Evolutionary conservation across 768 basidiomycete species (phyloP).

Genomic region (Suillus brevipes): DNA sequence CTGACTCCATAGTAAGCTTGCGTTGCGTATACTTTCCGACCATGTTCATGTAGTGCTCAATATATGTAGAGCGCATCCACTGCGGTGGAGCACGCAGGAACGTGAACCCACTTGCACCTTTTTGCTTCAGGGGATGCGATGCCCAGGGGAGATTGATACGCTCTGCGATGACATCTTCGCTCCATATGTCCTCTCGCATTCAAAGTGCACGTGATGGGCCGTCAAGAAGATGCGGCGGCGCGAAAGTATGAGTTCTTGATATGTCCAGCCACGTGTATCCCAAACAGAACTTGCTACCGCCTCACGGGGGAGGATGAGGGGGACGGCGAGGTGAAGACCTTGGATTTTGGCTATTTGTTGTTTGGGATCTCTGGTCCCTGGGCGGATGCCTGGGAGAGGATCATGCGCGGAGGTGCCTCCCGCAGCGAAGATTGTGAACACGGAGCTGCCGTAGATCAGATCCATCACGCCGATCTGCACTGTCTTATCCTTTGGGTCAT

Average conservation of each 20-base stretch:
- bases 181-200: slow-evolving; percentile 23
- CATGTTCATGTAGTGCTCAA: background rate
- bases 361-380: slow-evolving; percentile 14
- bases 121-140: background rate
- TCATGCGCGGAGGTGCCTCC: slow-evolving; percentile 1
- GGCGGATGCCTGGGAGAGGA: slow-evolving; percentile 7
- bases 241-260: slow-evolving; percentile 22
- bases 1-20: background rate
- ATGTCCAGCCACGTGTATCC: slow-evolving; percentile 26
- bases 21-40: background rate
- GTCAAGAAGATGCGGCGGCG: slow-evolving; percentile 24
- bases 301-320: slow-evolving; percentile 16
- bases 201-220: slow-evolving; percentile 22
- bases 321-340: slow-evolving; percentile 22
- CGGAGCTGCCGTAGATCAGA: slow-evolving; percentile 7
- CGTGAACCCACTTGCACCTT: background rate
- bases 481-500: slow-evolving; percentile 1
- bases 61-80: background rate
- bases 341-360: slow-evolving; percentile 23
- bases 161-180: slow-evolving; percentile 25
- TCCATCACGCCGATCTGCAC: slow-evolving; percentile 11
- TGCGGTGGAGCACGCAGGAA: background rate
- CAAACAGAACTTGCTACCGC: slow-evolving; percentile 13
- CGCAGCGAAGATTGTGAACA: slow-evolving; percentile 8
- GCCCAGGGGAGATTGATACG: slow-evolving; percentile 1